Evolutionary conservation across 352 stramenopile species (phyloP).

Genomic region (Albugo laibachii): DNA sequence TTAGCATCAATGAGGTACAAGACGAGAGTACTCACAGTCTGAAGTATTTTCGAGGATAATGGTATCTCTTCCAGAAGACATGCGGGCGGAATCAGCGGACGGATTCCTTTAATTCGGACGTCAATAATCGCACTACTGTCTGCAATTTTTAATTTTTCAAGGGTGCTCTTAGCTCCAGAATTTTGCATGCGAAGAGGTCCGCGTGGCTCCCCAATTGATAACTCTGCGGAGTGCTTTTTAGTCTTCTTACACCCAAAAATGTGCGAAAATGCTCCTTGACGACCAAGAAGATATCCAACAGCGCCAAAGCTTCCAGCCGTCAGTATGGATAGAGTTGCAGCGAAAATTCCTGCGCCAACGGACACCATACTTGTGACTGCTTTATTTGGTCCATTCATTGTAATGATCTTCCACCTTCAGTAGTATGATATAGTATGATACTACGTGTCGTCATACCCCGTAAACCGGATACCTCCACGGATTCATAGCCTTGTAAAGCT

Average conservation of each 20-base stretch:
- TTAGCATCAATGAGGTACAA: neutral
- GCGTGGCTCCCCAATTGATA: constrained; percentile 5
- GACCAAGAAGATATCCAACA: constrained; percentile 43
- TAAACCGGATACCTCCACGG: too few species aligned
- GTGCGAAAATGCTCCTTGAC: constrained; percentile 6
- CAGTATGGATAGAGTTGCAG: constrained; percentile 49
- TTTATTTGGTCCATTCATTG: too few species aligned
- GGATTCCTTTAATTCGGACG: constrained; percentile 72
- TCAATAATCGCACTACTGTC: constrained; percentile 76
- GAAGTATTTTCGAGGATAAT: constrained; percentile 47
- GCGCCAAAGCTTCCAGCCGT: constrained; percentile 47
- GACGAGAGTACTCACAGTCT: constrained; percentile 17
- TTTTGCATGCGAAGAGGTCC: constrained; percentile 29
- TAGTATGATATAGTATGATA: too few species aligned
- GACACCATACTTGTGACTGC: constrained; percentile 10
- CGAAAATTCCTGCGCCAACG: constrained; percentile 39
- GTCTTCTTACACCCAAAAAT: constrained; percentile 4
- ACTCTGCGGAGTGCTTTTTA: constrained; percentile 2
- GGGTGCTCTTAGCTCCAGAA: constrained; percentile 26
- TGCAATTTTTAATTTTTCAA: constrained; percentile 65
- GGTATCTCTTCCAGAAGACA: constrained; percentile 74
- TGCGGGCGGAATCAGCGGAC: constrained; percentile 68
- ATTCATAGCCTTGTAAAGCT: too few species aligned
- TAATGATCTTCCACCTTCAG: too few species aligned
- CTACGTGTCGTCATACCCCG: too few species aligned